These are phyloP conservation scores for Penicillium paneum DNA, from an alignment of 2,329 filamentous ascomycete species.

Conservation along the genomic window DNA sequence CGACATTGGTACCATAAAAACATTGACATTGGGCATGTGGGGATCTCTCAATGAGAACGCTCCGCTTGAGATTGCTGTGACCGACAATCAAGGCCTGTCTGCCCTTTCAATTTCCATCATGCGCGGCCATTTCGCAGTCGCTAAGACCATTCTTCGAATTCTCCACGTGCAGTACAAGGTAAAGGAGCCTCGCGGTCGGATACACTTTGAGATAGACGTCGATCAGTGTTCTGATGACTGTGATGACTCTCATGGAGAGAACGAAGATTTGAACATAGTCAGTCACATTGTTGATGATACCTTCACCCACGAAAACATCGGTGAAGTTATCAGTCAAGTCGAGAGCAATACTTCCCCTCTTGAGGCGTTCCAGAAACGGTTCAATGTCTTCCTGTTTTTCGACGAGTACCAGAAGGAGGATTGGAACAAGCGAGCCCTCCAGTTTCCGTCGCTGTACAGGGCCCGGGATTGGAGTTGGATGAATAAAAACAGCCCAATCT, in stretches of 20 bases:
- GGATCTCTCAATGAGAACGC: constrained; percentile 50
- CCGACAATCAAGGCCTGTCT: constrained; percentile 51
- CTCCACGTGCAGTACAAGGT: constrained; percentile 65
- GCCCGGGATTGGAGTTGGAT: no score
- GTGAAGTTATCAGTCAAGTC: constrained; percentile 65
- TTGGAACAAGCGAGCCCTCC: neutral
- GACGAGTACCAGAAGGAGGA: neutral
- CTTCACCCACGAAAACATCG: constrained; percentile 74
- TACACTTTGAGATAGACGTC: constrained; percentile 31
- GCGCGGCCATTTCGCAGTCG: constrained; percentile 62
- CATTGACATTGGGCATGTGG: constrained; percentile 31
- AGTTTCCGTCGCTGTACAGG: no score
- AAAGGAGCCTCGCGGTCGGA: constrained; percentile 50
- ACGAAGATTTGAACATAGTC: constrained; percentile 28
- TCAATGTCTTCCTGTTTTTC: constrained; percentile 29
- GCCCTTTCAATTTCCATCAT: constrained; percentile 69
- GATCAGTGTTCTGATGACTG: constrained; percentile 28
- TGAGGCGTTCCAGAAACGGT: constrained; percentile 47
- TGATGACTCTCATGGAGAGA: constrained; percentile 30
- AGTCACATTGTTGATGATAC: constrained; percentile 60
- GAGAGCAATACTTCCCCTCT: constrained; percentile 61
- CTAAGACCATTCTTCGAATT: constrained; percentile 67
- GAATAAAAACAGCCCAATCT: no score
- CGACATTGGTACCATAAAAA: constrained; percentile 59
- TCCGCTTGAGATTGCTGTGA: constrained; percentile 63